Evolutionary conservation across 2,329 filamentous ascomycete species (phyloP), one percentile per base, ranked within the genome.

Genomic region (Plenodomus tracheiphilus): DNA sequence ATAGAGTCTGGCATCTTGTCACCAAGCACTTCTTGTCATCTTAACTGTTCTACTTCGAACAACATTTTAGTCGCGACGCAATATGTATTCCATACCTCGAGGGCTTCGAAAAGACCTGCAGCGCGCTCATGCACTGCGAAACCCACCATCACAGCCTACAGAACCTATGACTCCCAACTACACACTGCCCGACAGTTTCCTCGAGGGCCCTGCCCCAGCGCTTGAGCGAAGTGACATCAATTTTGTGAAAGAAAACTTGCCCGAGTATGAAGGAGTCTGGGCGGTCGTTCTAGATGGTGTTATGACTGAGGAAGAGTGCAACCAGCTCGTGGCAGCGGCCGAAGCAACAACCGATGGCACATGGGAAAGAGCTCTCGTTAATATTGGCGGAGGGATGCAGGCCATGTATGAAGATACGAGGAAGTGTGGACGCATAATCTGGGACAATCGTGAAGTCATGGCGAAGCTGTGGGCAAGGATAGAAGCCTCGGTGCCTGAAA

Each of bases 351-450:
- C 62, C 0, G 45, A 60, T 22, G 66, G 61, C 21, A 54, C 75
- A 1, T 93, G 89, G 89, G 76, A 79, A 41, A 81, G 83, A 2
- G 89, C 89, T 0, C 78, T 89, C 69, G 78, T 92, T 48, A 87
- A 87, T 64, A 69, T 83, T 19, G 87, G 87, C 4, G 69, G 70
- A 4, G 87, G 87, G 2, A 74, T 68, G 47, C 85, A 93, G 70
- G 70, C 77, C 2, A 68, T 85, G 36, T 72, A 78, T 3, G 75
- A 80, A 1, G 79, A 83, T 8, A 82, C 83, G 41, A 79, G 89
- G 15, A 85, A 88, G 52, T 86, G 86, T 61, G 86, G 86, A n/a
- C 81, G 89, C 2, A 89, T 93, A 55, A 86, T 94, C 58, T 89
- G 85, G 81, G 88, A 94, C 63, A 73, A 80, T 13, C 75, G 79